Evolutionary conservation across 2,329 filamentous ascomycete genomes (phyloP).

Genomic region (Scortechinia acanthostroma): DNA sequence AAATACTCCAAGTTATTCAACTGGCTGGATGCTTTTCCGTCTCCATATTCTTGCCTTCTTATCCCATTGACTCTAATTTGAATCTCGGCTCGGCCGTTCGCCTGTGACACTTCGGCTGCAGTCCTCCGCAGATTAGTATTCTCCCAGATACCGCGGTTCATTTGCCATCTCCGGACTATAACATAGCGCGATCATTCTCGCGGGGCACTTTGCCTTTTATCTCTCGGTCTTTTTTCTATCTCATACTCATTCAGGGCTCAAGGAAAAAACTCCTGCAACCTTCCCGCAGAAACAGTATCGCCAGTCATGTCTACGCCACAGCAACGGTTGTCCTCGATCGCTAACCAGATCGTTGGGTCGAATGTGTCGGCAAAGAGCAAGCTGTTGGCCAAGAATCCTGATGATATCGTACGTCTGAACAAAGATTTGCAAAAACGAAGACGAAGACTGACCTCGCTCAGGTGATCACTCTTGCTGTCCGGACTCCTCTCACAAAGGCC

Average conservation of each 20-base stretch:
- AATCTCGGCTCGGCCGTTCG: too few species aligned
- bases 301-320: not conserved
- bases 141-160: not conserved
- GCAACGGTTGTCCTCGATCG: not conserved
- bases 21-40: too few species aligned
- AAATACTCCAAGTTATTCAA: too few species aligned
- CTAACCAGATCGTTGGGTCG: not conserved
- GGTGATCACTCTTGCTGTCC: not conserved
- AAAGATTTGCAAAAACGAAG: not conserved
- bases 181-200: not conserved
- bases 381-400: conserved; percentile 1
- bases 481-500: not conserved
- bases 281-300: not conserved
- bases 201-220: too few species aligned
- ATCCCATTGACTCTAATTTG: too few species aligned
- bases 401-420: not conserved
- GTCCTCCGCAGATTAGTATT: too few species aligned
- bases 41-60: too few species aligned
- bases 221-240: too few species aligned
- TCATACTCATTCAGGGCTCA: too few species aligned
- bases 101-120: too few species aligned
- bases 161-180: not conserved
- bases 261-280: too few species aligned
- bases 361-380: not conserved
- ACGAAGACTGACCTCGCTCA: not conserved